Base-by-base conservation (phyloP, 2,329 filamentous ascomycete species). In the Trichoderma koningiopsis region DNA sequence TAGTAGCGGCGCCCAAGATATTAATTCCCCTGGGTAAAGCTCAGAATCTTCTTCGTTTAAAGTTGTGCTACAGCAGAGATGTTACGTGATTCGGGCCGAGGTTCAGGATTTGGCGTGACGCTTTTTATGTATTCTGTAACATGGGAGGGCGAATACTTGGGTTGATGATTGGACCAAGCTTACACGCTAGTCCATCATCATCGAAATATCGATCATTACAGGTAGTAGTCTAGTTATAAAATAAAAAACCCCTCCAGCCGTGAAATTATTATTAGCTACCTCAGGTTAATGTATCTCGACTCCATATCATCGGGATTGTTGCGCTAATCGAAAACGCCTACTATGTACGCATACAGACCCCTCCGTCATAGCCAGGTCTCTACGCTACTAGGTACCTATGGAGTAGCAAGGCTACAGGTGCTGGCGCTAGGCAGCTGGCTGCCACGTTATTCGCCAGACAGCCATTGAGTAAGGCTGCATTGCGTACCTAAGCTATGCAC, bases 361-460 rank as follows among this genome's bases (percentile, higher is more conserved):
- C n/a, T 49, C 49, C 49, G 33, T 64, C 49, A 56, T 64, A 24
- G 61, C 31, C 49, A 65, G 52, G 40, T 57, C 19, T 40, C 24
- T 16, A 5, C 5, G 4, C 31, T 31, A n/a, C n/a, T n/a, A n/a
- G n/a, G 27, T 27, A 27, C 27, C 27, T 27, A 27, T 14, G 52
- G 52, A 19, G 52, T 29, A 55, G 57, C 53, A 47, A 65, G 62
- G 62, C 62, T 57, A 29, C 62, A 6, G 58, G 24, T 58, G 14
- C 16, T 19, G 35, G 63, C 63, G 27, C 63, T 67, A 67, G 63
- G 63, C 63, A 67, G 55, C 63, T 52, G 49, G 55, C 63, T 59
- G 63, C 63, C 63, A 67, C 63, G 63, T 67, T 67, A 67, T 67
- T 67, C 37, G 63, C 63, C 29, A 58, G 35, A 29, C 27, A 53